These are phyloP conservation scores for Didymella sp. DNA, from an alignment of 2,329 filamentous ascomycete genomes.

Conservation along the genomic window DNA sequence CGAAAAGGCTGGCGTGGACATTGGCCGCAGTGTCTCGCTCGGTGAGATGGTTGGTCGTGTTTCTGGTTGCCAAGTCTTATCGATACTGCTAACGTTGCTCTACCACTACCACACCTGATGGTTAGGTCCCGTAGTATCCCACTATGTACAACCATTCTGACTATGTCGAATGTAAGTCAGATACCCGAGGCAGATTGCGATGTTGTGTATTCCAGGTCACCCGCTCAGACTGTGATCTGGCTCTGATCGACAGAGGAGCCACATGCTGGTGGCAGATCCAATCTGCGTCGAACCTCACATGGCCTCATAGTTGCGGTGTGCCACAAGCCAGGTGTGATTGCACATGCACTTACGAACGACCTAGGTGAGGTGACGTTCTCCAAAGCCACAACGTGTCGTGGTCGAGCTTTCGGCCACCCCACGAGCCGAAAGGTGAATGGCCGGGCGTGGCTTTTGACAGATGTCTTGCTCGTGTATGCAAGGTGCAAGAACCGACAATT, in stretches of 20 bases:
- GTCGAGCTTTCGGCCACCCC: slow-evolving; percentile 9
- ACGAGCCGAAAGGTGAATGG: slow-evolving; percentile 6
- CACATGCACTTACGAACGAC: neutral
- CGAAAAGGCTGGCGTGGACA: slow-evolving; percentile 8
- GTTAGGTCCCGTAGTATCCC: slow-evolving; percentile 9
- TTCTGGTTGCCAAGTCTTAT: slow-evolving; percentile 8
- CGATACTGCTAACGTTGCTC: slow-evolving; percentile 71
- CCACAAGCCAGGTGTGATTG: neutral
- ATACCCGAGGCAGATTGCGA: slow-evolving; percentile 4
- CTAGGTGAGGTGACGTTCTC: slow-evolving; percentile 12
- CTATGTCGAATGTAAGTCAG: slow-evolving; percentile 74
- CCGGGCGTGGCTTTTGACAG: slow-evolving; percentile 10
- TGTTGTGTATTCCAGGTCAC: neutral
- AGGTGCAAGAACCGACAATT: slow-evolving; percentile 9
- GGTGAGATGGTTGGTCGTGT: slow-evolving; percentile 11
- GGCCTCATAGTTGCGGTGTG: slow-evolving; percentile 5
- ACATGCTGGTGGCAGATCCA: slow-evolving; percentile 13
- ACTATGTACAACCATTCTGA: slow-evolving; percentile 72
- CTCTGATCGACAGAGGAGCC: slow-evolving; percentile 8
- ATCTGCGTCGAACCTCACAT: slow-evolving; percentile 1
- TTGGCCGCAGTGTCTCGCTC: neutral
- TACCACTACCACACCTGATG: slow-evolving; percentile 92
- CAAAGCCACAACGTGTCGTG: slow-evolving; percentile 9
- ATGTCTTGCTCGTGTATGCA: slow-evolving; percentile 13
- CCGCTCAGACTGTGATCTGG: slow-evolving; percentile 7